Evolutionary conservation across 352 stramenopile genomes (phyloP).

Genomic region (Globisporangium perplexum): DNA sequence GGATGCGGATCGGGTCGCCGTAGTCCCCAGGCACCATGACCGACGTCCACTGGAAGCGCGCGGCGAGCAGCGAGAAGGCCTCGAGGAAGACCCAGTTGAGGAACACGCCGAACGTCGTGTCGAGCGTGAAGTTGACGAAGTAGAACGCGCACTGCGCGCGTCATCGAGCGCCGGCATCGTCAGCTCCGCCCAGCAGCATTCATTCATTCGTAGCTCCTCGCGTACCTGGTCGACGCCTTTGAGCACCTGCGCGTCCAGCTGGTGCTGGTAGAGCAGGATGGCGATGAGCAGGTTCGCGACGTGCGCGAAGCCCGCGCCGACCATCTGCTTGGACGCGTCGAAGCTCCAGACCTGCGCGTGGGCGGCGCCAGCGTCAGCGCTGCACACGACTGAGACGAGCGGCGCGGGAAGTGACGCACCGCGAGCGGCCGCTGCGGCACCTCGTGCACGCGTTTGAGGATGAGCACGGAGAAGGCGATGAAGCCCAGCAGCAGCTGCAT

Average conservation of each 20-base stretch:
- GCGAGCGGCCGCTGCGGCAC: conserved; percentile 69
- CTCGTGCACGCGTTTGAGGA: conserved; percentile 70
- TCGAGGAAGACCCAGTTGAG: conserved; percentile 79
- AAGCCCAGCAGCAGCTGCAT: conserved; percentile 74
- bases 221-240: conserved; percentile 52
- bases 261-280: conserved; percentile 64
- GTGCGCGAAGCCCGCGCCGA: conserved; percentile 79
- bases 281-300: conserved; percentile 85
- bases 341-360: conserved; percentile 66
- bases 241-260: conserved; percentile 14
- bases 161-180: background rate
- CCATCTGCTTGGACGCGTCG: conserved; percentile 83
- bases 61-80: conserved; percentile 42
- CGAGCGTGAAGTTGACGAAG: conserved; percentile 87
- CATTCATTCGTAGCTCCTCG: background rate
- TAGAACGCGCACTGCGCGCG: conserved; percentile 73
- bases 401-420: conserved; percentile 26
- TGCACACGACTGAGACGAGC: background rate
- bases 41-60: conserved; percentile 49
- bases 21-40: conserved; percentile 74
- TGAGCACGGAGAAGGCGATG: conserved; percentile 79
- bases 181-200: background rate
- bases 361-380: background rate
- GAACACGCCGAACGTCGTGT: conserved; percentile 81
- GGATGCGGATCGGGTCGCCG: conserved; percentile 53